Conservation (phyloP, 805 yeast species). For the Saccharomycopsis sp. region DNA sequence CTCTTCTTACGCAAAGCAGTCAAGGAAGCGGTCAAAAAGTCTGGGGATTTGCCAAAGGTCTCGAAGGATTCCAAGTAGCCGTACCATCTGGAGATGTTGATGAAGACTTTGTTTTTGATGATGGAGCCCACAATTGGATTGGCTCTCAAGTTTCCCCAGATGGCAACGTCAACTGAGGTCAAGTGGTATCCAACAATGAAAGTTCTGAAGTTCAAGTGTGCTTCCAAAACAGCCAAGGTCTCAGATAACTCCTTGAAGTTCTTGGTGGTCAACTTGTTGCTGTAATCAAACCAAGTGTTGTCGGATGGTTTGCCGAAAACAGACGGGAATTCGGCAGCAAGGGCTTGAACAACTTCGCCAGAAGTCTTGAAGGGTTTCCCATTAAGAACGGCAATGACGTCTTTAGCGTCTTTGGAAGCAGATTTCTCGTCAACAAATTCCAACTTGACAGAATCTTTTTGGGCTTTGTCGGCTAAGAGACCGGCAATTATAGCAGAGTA, state of each 20-base stretch:
- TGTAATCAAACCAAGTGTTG: conserved; percentile 59
- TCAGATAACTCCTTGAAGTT: conserved; percentile 80
- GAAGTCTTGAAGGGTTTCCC: conserved; percentile 32
- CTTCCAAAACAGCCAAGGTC: conserved; percentile 71
- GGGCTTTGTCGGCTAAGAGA: conserved; percentile 52
- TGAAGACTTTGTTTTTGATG: conserved; percentile 72
- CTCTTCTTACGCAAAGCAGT: conserved; percentile 66
- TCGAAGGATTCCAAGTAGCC: conserved; percentile 58
- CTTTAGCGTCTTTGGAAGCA: conserved; percentile 34
- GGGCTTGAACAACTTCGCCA: conserved; percentile 36
- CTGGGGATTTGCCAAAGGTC: conserved; percentile 62
- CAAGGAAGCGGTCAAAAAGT: conserved; percentile 55
- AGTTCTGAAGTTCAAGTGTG: conserved; percentile 78
- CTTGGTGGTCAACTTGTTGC: conserved; percentile 60
- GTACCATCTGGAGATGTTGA: conserved; percentile 93
- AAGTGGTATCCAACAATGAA: conserved; percentile 59
- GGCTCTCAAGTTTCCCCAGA: conserved; percentile 92
- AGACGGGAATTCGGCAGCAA: conserved; percentile 47
- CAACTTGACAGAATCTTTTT: conserved; percentile 45
- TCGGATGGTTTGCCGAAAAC: conserved; percentile 27
- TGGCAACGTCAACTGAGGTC: conserved; percentile 73
- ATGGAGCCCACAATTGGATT: conserved; percentile 90
- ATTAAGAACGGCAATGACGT: conserved; percentile 36
- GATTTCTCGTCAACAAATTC: conserved; percentile 67
- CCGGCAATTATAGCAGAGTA: conserved; percentile 75